phyloP scores from a whole-genome alignment of 352 stramenopile species.

The Globisporangium barbulae region DNA sequence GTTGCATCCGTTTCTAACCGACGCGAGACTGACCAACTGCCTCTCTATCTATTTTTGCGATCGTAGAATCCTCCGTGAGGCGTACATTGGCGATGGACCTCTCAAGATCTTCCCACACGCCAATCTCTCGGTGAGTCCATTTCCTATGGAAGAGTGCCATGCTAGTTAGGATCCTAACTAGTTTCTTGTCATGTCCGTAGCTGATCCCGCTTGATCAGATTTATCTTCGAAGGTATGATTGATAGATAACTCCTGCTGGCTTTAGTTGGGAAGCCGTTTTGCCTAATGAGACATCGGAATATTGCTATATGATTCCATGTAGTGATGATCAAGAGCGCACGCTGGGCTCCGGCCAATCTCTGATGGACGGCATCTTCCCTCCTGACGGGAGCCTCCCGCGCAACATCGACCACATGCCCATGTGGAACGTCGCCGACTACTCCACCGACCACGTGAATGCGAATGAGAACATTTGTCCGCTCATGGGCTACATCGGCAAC shows the following conservation, averaged over 20 bases:
- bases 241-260: not conserved
- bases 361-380: slow-evolving; percentile 80
- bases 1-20: not conserved
- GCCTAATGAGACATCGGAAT: too few species aligned
- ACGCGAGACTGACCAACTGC: not conserved
- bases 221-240: slow-evolving; percentile 51
- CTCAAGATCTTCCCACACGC: slow-evolving; percentile 67
- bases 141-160: not conserved
- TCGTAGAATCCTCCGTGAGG: slow-evolving; percentile 52
- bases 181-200: slow-evolving; percentile 17
- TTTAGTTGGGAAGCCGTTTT: not conserved
- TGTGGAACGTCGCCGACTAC: slow-evolving; percentile 74
- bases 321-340: slow-evolving; percentile 85
- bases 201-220: slow-evolving; percentile 45
- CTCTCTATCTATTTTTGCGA: not conserved
- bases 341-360: slow-evolving; percentile 73
- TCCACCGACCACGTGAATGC: slow-evolving; percentile 77
- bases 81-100: slow-evolving; percentile 67
- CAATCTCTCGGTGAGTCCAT: slow-evolving; percentile 53
- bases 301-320: not conserved
- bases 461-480: slow-evolving; percentile 76
- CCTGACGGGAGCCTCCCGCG: slow-evolving; percentile 40
- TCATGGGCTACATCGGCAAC: slow-evolving; percentile 70
- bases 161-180: not conserved
- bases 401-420: slow-evolving; percentile 62